Base-by-base conservation (phyloP, 768 basidiomycete species). In the Tylopilus sp. region DNA sequence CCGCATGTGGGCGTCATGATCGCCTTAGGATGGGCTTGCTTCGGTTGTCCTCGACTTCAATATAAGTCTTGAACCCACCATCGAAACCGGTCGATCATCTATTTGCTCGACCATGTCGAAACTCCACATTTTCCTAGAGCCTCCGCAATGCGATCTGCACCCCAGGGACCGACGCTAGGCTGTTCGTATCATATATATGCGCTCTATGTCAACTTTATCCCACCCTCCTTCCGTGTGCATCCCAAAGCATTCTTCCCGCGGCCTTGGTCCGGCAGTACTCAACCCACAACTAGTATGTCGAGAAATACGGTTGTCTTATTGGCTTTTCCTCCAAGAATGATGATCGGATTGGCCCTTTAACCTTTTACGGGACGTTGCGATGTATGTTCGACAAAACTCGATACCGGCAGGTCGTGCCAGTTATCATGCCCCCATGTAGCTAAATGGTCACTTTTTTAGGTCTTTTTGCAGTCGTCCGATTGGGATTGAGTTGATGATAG, bases 31-130 rank as follows among this genome's bases (percentile, higher is more conserved):
- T 49, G 45, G 56, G 57, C 46, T 26, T 25, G 40, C n/a, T 21
- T 46, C 30, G 38, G 39, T 28, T 48, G 31, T 12, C 31, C 11
- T 31, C 22, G 35, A 42, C 4, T 38, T 22, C 28, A 48, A 26
- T 36, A 45, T 41, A 41, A 51, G 61, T 62, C 50, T 52, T 18
- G 47, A 51, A 31, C 44, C 28, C 55, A 40, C n/a, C 50, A 13
- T 46, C 53, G 57, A 63, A 59, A 44, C 40, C 21, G 44, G 61
- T 66, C 63, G 64, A 64, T 65, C 64, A 44, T 55, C 55, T 47
- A 60, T 56, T 30, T 26, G 30, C 26, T 38, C 26, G 10, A 7
- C 44, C 41, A 36, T 44, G 55, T 43, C 22, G 26, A 39, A 45
- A 39, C n/a, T 28, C 23, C 23, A 22, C 40, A 30, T 43, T 47